These are phyloP conservation scores for Pythium apleroticum DNA, from an alignment of 352 stramenopile species.

Conservation along the genomic window DNA sequence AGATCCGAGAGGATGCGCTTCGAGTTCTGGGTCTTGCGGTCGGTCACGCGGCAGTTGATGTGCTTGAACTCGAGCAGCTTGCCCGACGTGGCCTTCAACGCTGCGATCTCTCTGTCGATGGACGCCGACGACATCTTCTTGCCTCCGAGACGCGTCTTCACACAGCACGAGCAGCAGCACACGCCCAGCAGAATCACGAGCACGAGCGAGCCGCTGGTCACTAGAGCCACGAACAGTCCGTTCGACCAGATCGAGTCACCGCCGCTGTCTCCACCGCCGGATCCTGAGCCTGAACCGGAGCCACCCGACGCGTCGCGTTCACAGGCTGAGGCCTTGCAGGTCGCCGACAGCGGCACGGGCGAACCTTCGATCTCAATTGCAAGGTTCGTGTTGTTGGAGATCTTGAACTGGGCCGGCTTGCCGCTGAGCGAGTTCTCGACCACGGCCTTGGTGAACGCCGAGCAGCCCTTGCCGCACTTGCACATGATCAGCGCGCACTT, in stretches of 20 bases:
- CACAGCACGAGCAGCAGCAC: slow-evolving; percentile 41
- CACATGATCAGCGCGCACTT: slow-evolving; percentile 56
- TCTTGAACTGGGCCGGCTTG: slow-evolving; percentile 58
- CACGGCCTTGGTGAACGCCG: slow-evolving; percentile 56
- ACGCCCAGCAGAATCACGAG: slow-evolving; percentile 33
- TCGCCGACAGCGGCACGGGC: slow-evolving; percentile 63
- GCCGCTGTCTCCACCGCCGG: slow-evolving; percentile 25
- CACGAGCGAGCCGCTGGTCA: slow-evolving; percentile 31
- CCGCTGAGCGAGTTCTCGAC: slow-evolving; percentile 66
- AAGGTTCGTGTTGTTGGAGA: slow-evolving; percentile 46
- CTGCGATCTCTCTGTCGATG: slow-evolving; percentile 45
- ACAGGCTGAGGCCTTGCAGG: slow-evolving; percentile 64
- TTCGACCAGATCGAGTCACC: slow-evolving; percentile 27
- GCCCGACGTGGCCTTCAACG: slow-evolving; percentile 42
- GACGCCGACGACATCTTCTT: slow-evolving; percentile 21
- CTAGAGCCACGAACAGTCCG: slow-evolving; percentile 37
- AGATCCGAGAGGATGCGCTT: slow-evolving; percentile 64
- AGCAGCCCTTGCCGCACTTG: slow-evolving; percentile 64
- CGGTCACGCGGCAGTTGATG: slow-evolving; percentile 46
- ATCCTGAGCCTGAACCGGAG: slow-evolving; percentile 30
- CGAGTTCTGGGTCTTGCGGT: slow-evolving; percentile 9
- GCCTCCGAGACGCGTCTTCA: slow-evolving; percentile 31
- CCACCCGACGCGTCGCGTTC: slow-evolving; percentile 36
- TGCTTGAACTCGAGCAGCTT: slow-evolving; percentile 55
- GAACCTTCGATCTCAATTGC: slow-evolving; percentile 70